A percentile compares a stretch with the other conserved stretches of the same genome.
These are phyloP conservation scores for Marvania coccoides DNA, from an alignment of 139 green algal species.

Conservation along the genomic window DNA sequence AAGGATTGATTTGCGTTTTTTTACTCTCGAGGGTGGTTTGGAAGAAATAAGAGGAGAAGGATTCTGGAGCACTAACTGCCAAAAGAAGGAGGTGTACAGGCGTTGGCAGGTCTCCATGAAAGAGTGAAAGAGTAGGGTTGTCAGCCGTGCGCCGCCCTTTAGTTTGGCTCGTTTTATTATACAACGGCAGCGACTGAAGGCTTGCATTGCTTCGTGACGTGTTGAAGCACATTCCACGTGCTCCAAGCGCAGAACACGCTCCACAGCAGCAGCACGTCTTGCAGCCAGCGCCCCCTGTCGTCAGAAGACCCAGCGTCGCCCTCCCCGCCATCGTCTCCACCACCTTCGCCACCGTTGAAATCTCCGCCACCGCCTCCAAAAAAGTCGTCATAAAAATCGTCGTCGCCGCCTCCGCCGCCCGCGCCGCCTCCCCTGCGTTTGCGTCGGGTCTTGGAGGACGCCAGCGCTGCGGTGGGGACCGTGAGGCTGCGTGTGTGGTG, in stretches of 20 bases:
- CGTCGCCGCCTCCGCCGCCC: neutral
- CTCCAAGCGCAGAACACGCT: slow-evolving; percentile 12
- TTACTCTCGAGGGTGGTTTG: too few species aligned
- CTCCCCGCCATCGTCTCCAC: neutral
- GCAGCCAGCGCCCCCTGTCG: neutral
- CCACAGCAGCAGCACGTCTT: slow-evolving; percentile 20
- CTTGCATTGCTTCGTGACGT: too few species aligned
- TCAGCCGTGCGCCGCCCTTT: too few species aligned
- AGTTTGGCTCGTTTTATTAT: too few species aligned
- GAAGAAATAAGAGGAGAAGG: too few species aligned
- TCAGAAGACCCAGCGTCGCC: neutral
- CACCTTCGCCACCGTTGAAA: neutral
- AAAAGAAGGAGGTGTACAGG: too few species aligned
- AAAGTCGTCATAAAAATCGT: neutral
- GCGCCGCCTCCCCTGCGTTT: neutral
- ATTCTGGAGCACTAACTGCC: too few species aligned
- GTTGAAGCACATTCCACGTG: too few species aligned
- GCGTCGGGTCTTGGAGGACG: neutral
- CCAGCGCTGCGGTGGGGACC: neutral
- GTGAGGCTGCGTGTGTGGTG: neutral
- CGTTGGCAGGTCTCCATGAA: too few species aligned
- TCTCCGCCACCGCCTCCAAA: neutral
- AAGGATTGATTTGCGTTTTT: too few species aligned
- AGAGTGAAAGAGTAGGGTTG: too few species aligned
- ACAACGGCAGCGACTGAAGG: too few species aligned